phyloP scores from a whole-genome alignment of 345 rosid genomes.

The Dipteronia dyeriana region DNA sequence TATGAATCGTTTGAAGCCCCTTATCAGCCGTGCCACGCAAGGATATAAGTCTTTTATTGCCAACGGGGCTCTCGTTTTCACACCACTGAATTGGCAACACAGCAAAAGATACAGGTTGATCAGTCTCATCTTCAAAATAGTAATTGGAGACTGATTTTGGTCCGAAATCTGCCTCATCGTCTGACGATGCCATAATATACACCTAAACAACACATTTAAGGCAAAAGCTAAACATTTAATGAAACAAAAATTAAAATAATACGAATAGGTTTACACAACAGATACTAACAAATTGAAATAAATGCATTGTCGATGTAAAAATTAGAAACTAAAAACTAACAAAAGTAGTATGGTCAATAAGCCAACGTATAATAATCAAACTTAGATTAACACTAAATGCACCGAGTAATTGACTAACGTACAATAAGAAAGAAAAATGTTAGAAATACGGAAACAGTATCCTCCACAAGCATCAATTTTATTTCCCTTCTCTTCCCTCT shows the following conservation, averaged over 20 bases:
- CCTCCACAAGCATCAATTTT: too few species aligned
- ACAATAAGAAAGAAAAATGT: background rate
- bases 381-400: background rate
- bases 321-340: background rate
- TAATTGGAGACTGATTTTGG: constrained; percentile 59
- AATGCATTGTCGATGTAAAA: background rate
- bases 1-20: constrained; percentile 58
- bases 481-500: background rate
- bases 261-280: background rate
- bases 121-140: constrained; percentile 55
- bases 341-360: too few species aligned
- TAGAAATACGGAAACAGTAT: background rate
- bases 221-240: background rate
- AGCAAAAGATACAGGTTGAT: constrained; percentile 58
- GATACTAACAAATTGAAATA: background rate
- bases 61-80: constrained; percentile 31
- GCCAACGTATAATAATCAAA: background rate
- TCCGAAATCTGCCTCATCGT: constrained; percentile 63
- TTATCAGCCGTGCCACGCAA: constrained; percentile 60
- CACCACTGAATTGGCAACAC: constrained; percentile 64
- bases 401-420: background rate
- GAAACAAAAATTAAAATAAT: background rate
- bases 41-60: constrained; percentile 34
- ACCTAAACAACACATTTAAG: constrained; percentile 7
- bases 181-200: constrained; percentile 54